Conservation (phyloP, 2,329 filamentous ascomycete species). For the Paecilomyces formosus region DNA sequence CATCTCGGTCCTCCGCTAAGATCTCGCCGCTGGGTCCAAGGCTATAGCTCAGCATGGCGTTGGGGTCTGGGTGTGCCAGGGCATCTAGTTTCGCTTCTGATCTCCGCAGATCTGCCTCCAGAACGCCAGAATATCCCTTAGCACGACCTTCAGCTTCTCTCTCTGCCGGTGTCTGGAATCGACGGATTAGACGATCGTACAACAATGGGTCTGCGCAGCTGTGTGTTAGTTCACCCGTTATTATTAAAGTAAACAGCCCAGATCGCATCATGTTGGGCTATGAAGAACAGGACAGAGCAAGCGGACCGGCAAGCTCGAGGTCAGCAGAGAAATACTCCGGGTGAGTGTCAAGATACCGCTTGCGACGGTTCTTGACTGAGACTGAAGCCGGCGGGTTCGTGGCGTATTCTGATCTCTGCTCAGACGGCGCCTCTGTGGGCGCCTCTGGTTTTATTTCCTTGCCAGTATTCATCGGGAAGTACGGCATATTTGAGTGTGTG, state of each 20-base stretch:
- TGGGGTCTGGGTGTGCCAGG: constrained; percentile 47
- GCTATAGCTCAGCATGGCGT: constrained; percentile 43
- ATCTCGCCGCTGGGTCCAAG: constrained; percentile 50
- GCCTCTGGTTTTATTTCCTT: constrained; percentile 10
- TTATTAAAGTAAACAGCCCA: not conserved
- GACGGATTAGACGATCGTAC: constrained; percentile 72
- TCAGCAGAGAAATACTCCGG: constrained; percentile 62
- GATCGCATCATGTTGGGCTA: constrained; percentile 7
- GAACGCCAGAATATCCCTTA: constrained; percentile 70
- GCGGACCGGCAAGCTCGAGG: constrained; percentile 55
- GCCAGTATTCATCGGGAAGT: constrained; percentile 27
- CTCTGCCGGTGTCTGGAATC: constrained; percentile 66
- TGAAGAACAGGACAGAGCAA: constrained; percentile 20
- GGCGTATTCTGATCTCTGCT: constrained; percentile 1
- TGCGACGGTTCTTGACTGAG: constrained; percentile 65
- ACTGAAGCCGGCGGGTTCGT: constrained; percentile 36
- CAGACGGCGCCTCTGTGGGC: constrained; percentile 1
- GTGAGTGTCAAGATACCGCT: constrained; percentile 66
- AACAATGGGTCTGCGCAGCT: constrained; percentile 59
- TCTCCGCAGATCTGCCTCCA: constrained; percentile 69
- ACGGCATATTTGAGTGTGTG: constrained; percentile 21
- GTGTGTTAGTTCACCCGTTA: constrained; percentile 14
- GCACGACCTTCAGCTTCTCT: constrained; percentile 63
- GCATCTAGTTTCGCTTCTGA: constrained; percentile 68
- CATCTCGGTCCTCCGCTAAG: constrained; percentile 50